Percentiles rank a stretch among this genome's conserved stretches.
phyloP scores from a whole-genome alignment of 306 rosid genomes.

The Prunus salicina region DNA sequence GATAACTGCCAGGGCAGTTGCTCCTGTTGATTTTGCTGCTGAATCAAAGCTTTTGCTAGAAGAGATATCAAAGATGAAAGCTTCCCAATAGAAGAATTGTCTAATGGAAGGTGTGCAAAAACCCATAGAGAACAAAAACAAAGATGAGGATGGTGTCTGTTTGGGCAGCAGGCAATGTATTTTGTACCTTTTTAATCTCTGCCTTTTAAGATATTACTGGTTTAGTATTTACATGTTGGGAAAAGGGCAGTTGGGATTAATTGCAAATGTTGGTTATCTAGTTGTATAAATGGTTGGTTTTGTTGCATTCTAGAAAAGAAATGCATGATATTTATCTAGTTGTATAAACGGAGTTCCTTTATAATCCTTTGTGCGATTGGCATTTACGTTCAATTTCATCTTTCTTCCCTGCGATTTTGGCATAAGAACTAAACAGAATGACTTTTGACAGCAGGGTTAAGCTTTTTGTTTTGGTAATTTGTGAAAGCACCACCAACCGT shows the following conservation, averaged over 20 bases:
- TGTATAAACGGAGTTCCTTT: background rate
- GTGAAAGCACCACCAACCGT: too few species aligned
- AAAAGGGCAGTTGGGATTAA: background rate
- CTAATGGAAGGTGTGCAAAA: background rate
- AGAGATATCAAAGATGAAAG: conserved; percentile 69
- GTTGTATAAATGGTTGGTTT: background rate
- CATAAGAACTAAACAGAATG: too few species aligned
- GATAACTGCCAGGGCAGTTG: conserved; percentile 65
- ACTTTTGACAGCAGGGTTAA: too few species aligned
- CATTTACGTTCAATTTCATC: background rate
- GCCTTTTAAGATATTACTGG: background rate
- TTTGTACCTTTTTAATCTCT: background rate
- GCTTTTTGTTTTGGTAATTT: too few species aligned
- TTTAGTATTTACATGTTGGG: background rate
- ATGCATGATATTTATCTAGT: background rate
- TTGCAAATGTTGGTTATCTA: background rate
- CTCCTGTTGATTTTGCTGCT: conserved; percentile 78
- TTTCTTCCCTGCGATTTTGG: too few species aligned
- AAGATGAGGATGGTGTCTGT: background rate
- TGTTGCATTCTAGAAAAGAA: background rate
- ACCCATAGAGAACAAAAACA: background rate
- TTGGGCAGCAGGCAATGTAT: background rate
- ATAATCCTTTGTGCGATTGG: background rate
- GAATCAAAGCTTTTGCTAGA: conserved; percentile 74
- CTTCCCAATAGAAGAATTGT: conserved; percentile 19